These are phyloP conservation scores for Stropharia rugosoannulata DNA, from an alignment of 768 basidiomycete genomes.

Conservation along the genomic window DNA sequence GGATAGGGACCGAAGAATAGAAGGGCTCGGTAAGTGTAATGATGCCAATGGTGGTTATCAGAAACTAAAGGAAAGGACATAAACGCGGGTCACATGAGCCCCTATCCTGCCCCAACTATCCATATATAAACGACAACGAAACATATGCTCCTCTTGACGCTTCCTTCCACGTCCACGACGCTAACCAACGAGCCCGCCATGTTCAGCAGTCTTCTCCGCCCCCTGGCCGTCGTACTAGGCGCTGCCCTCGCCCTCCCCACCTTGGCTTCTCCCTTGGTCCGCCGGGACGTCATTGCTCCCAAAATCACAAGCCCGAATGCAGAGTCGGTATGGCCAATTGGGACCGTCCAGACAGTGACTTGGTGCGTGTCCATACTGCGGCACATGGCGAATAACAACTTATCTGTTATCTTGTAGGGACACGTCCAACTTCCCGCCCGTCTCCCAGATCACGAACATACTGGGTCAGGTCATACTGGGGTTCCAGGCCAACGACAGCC, in stretches of 20 bases:
- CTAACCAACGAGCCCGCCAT: slow-evolving; percentile 21
- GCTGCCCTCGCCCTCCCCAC: slow-evolving; percentile 17
- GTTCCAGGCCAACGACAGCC: slow-evolving; percentile 39
- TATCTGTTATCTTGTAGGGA: slow-evolving; percentile 38
- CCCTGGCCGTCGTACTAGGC: slow-evolving; percentile 10
- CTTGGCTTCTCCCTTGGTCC: slow-evolving; percentile 35
- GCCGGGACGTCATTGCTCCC: slow-evolving; percentile 49
- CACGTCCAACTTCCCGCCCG: slow-evolving; percentile 42
- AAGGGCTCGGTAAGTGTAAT: background rate
- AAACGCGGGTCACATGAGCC: slow-evolving; percentile 16
- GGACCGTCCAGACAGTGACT: slow-evolving; percentile 44
- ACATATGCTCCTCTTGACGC: slow-evolving; percentile 21
- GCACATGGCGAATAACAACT: background rate
- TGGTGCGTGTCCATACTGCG: slow-evolving; percentile 40
- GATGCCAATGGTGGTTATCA: background rate
- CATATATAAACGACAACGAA: slow-evolving; percentile 23
- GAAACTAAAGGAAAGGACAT: background rate
- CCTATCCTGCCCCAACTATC: slow-evolving; percentile 4
- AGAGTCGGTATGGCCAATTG: slow-evolving; percentile 49
- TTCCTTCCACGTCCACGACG: slow-evolving; percentile 17
- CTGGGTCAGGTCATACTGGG: slow-evolving; percentile 54
- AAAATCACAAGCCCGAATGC: slow-evolving; percentile 47
- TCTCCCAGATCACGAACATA: slow-evolving; percentile 45
- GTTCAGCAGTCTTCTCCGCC: slow-evolving; percentile 24
- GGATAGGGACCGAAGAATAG: background rate